A percentile compares a stretch with the other conserved stretches of the same genome.
Conservation (phyloP, 148 eudicot species). For the Tetragonia tetragonoides region DNA sequence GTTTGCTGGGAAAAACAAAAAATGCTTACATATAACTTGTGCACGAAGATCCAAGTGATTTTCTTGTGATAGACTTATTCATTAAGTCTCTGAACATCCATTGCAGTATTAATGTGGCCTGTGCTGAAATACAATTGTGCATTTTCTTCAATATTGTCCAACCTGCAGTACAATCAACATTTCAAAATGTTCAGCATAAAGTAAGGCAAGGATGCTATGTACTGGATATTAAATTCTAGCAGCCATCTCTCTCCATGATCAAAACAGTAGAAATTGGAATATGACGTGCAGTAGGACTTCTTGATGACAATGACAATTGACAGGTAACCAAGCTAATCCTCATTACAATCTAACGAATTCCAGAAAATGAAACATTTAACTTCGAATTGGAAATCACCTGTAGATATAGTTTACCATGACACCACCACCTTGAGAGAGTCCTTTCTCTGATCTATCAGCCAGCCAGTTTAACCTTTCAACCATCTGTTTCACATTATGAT, state of each 20-base stretch:
- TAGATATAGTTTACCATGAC: slow-evolving; percentile 94
- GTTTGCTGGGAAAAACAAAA: slow-evolving; percentile 6
- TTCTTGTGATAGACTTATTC: not conserved
- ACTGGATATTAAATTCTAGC: not conserved
- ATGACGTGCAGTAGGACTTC: not conserved
- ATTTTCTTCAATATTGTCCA: slow-evolving; percentile 74
- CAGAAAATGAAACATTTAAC: slow-evolving; percentile 4
- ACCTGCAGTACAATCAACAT: slow-evolving; percentile 39
- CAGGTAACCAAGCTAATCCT: not conserved
- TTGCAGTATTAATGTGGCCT: slow-evolving; percentile 58
- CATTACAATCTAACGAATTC: not conserved
- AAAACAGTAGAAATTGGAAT: not conserved
- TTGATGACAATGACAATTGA: too few relatives aligned
- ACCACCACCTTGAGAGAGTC: slow-evolving; percentile 77
- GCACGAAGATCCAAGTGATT: slow-evolving; percentile 1
- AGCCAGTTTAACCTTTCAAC: slow-evolving; percentile 89
- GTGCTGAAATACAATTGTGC: slow-evolving; percentile 69
- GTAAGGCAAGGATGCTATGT: not conserved
- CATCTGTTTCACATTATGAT: slow-evolving; percentile 39
- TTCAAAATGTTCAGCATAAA: not conserved
- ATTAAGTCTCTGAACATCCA: slow-evolving; percentile 44
- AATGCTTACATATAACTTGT: not conserved
- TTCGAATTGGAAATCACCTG: slow-evolving; percentile 39
- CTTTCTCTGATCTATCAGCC: slow-evolving; percentile 88
- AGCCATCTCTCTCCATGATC: not conserved